Conservation (phyloP, 2,329 filamentous ascomycete genomes). For the Ophiocordyceps australis region DNA sequence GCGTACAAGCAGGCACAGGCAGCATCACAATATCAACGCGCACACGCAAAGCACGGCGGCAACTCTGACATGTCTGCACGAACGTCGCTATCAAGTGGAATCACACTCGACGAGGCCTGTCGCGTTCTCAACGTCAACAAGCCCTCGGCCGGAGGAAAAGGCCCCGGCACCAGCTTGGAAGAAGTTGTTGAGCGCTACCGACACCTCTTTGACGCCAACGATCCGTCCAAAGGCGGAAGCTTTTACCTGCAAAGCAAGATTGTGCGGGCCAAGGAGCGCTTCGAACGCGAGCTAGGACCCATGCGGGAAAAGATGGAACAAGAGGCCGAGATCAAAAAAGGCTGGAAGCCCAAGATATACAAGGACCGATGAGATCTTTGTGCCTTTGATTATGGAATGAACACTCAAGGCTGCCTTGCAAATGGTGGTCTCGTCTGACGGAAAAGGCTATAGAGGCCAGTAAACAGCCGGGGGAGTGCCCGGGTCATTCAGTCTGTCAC, state of each 20-base stretch:
- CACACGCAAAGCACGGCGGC: constrained; percentile 44
- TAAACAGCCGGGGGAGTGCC: too few species aligned
- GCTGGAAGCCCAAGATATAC: constrained; percentile 91
- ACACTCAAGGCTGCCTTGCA: too few species aligned
- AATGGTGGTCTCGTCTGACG: too few species aligned
- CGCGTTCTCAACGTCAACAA: constrained; percentile 93
- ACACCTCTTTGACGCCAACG: constrained; percentile 82
- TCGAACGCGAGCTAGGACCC: constrained; percentile 71
- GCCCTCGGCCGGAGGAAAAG: constrained; percentile 49
- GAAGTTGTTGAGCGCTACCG: constrained; percentile 79
- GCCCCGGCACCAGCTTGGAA: constrained; percentile 62
- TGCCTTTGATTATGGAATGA: too few species aligned
- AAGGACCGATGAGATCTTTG: constrained; percentile 81
- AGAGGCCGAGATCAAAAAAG: constrained; percentile 65
- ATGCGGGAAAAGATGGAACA: constrained; percentile 51
- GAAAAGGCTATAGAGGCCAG: too few species aligned
- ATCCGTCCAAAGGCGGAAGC: constrained; percentile 87
- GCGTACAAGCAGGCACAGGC: constrained; percentile 92
- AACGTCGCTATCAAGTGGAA: constrained; percentile 43
- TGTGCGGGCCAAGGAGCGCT: constrained; percentile 71
- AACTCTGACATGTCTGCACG: constrained; percentile 32
- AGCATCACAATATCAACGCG: constrained; percentile 62
- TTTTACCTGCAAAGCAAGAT: constrained; percentile 99
- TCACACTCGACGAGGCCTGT: constrained; percentile 92
- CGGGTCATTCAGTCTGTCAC: too few species aligned